These are phyloP conservation scores for Coccomyxa sp. DNA, from an alignment of 139 green algal species.

Conservation along the genomic window DNA sequence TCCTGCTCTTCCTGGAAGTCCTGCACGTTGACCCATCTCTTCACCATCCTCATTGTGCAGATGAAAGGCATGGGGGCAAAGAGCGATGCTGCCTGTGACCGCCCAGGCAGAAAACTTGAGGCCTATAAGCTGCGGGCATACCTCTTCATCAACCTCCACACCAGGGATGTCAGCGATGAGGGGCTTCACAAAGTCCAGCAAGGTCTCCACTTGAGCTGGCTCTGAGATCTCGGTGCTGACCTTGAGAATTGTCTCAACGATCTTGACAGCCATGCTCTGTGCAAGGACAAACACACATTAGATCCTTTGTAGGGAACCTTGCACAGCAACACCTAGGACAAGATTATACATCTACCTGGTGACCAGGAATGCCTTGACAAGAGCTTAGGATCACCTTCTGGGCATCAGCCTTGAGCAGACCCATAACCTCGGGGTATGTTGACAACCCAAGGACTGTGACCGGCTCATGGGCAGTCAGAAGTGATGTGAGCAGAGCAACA, in stretches of 20 bases:
- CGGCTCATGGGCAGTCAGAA: constrained; percentile 78
- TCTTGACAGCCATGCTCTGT: constrained; percentile 71
- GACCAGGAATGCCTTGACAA: not conserved
- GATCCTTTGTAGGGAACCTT: not conserved
- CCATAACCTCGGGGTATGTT: constrained; percentile 79
- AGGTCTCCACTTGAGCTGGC: constrained; percentile 52
- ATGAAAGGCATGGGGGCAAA: no score
- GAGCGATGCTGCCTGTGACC: no score
- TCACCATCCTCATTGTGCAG: no score
- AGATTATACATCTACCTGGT: not conserved
- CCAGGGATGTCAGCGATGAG: constrained; percentile 57
- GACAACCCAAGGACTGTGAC: constrained; percentile 71
- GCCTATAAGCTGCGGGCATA: no score
- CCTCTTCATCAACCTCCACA: constrained; percentile 67
- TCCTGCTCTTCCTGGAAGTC: constrained; percentile 86
- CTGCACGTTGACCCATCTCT: constrained; percentile 30
- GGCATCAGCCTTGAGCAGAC: constrained; percentile 58
- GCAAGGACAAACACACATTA: not conserved
- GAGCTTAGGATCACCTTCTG: no score
- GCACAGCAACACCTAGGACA: not conserved
- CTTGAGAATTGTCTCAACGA: constrained; percentile 61
- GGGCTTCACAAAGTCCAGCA: constrained; percentile 73
- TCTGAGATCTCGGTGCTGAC: constrained; percentile 28
- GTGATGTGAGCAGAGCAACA: constrained; percentile 72
- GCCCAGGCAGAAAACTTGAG: no score